A percentile compares a stretch with the other conserved stretches of the same genome.
Evolutionary conservation across 352 stramenopile genomes (phyloP).

Genomic region (Phytophthora megakarya): DNA sequence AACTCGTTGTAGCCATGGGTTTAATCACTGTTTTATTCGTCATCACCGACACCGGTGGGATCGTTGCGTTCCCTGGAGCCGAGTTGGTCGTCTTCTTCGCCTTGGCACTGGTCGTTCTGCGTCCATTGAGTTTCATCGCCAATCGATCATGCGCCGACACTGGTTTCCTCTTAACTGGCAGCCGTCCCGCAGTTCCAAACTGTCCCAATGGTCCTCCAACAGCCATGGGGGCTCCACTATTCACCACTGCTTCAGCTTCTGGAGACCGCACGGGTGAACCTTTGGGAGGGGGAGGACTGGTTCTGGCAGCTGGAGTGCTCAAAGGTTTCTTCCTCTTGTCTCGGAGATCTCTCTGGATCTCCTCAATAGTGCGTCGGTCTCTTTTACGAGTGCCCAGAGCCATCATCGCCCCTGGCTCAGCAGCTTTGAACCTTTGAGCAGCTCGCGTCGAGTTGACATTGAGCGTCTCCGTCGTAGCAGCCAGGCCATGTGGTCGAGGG

Average conservation of each 20-base stretch:
- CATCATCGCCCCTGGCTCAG: slow-evolving; percentile 60
- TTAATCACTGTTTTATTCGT: slow-evolving; percentile 47
- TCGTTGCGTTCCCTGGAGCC: slow-evolving; percentile 26
- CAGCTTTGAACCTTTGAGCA: slow-evolving; percentile 61
- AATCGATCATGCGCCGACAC: slow-evolving; percentile 75
- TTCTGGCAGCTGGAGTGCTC: slow-evolving; percentile 30
- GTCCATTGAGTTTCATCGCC: slow-evolving; percentile 76
- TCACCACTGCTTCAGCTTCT: slow-evolving; percentile 48
- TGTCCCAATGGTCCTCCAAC: slow-evolving; percentile 63
- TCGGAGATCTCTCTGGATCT: slow-evolving; percentile 83
- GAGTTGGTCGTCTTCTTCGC: slow-evolving; percentile 48
- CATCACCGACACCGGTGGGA: slow-evolving; percentile 60
- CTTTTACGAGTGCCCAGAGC: slow-evolving; percentile 84
- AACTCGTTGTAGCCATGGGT: slow-evolving; percentile 32
- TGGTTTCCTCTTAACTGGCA: slow-evolving; percentile 62
- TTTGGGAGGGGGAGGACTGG: slow-evolving; percentile 59
- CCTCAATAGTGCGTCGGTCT: slow-evolving; percentile 87
- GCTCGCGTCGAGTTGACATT: slow-evolving; percentile 80
- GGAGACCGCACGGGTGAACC: slow-evolving; percentile 74
- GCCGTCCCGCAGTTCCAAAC: slow-evolving; percentile 44
- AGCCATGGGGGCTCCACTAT: slow-evolving; percentile 37
- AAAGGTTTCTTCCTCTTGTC: slow-evolving; percentile 66
- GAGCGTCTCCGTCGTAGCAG: slow-evolving; percentile 46
- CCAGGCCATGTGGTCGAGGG: slow-evolving; percentile 37
- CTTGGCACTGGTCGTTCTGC: slow-evolving; percentile 49